A percentile compares a stretch with the other conserved stretches of the same genome.
phyloP scores from a whole-genome alignment of 768 basidiomycete species.

The Phylloporus scabripes region DNA sequence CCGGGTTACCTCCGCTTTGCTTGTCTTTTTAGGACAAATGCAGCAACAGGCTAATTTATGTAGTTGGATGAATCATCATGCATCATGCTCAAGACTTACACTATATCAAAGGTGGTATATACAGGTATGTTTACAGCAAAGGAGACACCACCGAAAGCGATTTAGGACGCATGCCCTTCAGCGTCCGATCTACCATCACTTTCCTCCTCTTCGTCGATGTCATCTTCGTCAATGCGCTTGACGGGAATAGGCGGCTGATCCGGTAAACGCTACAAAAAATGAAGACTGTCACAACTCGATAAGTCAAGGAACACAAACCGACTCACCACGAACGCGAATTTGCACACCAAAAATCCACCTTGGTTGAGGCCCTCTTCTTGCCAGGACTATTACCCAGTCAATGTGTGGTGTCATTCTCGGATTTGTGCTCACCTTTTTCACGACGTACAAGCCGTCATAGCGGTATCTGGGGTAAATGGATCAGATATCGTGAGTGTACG shows the following conservation, averaged over 20 bases:
- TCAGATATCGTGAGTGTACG: neutral
- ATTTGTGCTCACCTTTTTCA: constrained; percentile 52
- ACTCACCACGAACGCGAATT: constrained; percentile 75
- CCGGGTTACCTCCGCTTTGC: no score
- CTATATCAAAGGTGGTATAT: no score
- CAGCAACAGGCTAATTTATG: no score
- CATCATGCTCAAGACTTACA: no score
- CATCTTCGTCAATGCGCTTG: constrained; percentile 14
- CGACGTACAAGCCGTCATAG: constrained; percentile 84
- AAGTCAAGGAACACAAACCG: neutral
- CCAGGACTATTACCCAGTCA: constrained; percentile 50
- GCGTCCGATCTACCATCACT: constrained; percentile 3
- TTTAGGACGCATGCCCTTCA: neutral
- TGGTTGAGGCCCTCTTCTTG: constrained; percentile 64
- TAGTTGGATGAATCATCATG: no score
- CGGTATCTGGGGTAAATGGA: constrained; percentile 52
- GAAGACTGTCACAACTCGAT: neutral
- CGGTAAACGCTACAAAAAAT: constrained; percentile 20
- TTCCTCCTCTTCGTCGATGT: neutral
- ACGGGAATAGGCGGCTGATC: constrained; percentile 22
- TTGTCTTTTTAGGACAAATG: no score
- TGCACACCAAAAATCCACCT: constrained; percentile 75
- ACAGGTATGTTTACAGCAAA: no score
- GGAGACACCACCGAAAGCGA: neutral
- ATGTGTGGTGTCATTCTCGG: neutral